Evolutionary conservation across 2,329 filamentous ascomycete species (phyloP), one percentile per base, ranked within the genome.

Genomic region (Geosmithia putterillii): DNA sequence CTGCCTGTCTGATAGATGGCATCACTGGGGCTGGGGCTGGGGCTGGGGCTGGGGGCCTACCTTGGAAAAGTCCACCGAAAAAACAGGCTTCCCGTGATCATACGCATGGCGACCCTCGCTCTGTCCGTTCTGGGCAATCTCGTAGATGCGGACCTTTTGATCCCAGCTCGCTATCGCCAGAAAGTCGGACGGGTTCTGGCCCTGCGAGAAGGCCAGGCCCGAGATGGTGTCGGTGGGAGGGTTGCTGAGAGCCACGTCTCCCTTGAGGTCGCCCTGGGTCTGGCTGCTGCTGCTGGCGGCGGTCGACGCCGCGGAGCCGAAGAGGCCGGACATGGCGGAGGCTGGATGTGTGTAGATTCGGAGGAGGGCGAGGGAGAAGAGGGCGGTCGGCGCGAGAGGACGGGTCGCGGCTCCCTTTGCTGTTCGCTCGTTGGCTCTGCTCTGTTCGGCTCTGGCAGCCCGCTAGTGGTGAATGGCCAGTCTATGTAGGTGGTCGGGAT

Each of bases 71-170:
- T 88, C 83, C 50, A 83, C 82, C 58, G 79, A 84, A 47, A 98
- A 67, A 3, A 94, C 89, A 3, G 89, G 87, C 38, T 75, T 86
- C 51, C 87, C 83, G 64, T 94, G 86, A 52, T 94, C 84, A 57
- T 92, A 94, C 46, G 83, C 69, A 49, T 87, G 87, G 57, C 89
- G 90, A 41, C 87, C 88, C 59, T 87, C 79, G 56, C 84, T 90
- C 58, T 84, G 76, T 38, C 88, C 87, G 51, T 79, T 79, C 45
- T 65, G 66, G 50, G 82, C 79, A 58, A 96, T 87, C 63, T 96
- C 87, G 67, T 96, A 98, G 59, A 98, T 90, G 57, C 89, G 83
- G 49, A 96, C 87, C 62, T 95, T 94, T 70, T 94, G 94, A 66
- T 98, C 92, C 92, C 92, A 98, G 54, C 87, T 95, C 40, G 87